A percentile compares a stretch with the other conserved stretches of the same genome.
Conservation (phyloP, 176 grass and related monocot species). For the Paspalum vaginatum region DNA sequence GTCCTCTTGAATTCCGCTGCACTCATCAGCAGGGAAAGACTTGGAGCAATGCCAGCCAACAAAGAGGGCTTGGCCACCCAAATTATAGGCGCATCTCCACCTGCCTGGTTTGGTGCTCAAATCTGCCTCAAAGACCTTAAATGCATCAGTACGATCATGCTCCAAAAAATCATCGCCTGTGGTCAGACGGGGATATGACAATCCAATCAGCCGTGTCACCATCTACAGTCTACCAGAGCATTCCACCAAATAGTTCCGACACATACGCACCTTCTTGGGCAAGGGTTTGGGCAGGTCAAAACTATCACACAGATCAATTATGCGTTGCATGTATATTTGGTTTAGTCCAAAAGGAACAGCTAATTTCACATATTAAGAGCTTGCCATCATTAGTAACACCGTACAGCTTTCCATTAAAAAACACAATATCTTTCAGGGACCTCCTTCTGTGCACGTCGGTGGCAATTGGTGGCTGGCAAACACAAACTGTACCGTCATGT, state of each 20-base stretch:
- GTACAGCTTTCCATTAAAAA: background rate
- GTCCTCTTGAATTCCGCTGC: background rate
- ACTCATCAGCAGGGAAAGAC: background rate
- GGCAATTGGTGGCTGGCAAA: background rate
- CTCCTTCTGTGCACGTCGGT: background rate
- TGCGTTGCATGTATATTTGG: background rate
- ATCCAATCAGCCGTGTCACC: background rate
- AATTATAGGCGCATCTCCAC: background rate
- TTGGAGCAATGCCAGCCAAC: background rate
- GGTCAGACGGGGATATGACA: background rate
- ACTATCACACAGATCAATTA: background rate
- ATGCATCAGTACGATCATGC: background rate
- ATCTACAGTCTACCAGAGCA: background rate
- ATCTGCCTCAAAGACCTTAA: background rate
- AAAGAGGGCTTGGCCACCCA: background rate
- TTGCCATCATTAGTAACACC: background rate
- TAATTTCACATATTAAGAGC: background rate
- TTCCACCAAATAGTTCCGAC: background rate
- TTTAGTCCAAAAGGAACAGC: no score
- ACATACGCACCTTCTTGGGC: rapidly evolving
- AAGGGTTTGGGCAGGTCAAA: rapidly evolving
- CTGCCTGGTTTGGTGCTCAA: background rate
- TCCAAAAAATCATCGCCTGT: background rate
- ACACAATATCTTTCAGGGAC: background rate
- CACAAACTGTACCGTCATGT: background rate